phyloP scores from a whole-genome alignment of 139 green algal genomes.

The Coccomyxa sp. region DNA sequence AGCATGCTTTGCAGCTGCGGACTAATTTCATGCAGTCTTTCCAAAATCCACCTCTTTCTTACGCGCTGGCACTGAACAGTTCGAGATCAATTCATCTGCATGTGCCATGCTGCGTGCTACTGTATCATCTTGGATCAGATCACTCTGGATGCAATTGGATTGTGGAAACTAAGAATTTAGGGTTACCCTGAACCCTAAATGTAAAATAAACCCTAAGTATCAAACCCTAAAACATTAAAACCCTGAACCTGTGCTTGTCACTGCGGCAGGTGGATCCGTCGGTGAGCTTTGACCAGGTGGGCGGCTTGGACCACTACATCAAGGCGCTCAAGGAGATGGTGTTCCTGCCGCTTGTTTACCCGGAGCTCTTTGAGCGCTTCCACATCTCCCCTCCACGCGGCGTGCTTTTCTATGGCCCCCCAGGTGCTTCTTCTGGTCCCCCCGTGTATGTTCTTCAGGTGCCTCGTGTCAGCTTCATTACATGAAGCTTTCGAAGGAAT shows the following conservation, averaged over 20 bases:
- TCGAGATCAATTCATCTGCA: no score
- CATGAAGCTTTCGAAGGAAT: no score
- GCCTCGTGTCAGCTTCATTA: no score
- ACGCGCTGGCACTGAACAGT: no score
- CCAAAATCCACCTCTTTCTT: not conserved
- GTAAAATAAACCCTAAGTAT: no score
- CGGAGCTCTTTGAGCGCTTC: conserved; percentile 89
- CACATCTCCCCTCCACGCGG: conserved; percentile 77
- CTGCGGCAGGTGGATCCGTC: conserved; percentile 70
- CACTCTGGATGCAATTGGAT: not conserved
- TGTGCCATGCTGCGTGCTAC: no score
- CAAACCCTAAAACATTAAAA: no score
- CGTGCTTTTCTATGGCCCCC: conserved; percentile 90
- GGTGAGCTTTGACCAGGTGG: conserved; percentile 84
- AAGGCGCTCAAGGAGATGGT: conserved; percentile 94
- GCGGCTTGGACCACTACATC: conserved; percentile 84
- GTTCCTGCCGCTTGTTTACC: conserved; percentile 93
- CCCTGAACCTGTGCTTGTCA: not conserved
- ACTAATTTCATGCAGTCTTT: not conserved
- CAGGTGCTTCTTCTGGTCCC: conserved; percentile 28
- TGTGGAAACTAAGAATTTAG: not conserved
- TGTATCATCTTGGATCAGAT: no score
- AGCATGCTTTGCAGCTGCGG: not conserved
- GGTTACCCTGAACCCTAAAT: no score
- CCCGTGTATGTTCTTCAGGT: no score